Percentiles rank a stretch among this genome's conserved stretches.
These are phyloP conservation scores for Chaetomiaceae sp. DNA, from an alignment of 2,329 filamentous ascomycete species.

Conservation along the genomic window DNA sequence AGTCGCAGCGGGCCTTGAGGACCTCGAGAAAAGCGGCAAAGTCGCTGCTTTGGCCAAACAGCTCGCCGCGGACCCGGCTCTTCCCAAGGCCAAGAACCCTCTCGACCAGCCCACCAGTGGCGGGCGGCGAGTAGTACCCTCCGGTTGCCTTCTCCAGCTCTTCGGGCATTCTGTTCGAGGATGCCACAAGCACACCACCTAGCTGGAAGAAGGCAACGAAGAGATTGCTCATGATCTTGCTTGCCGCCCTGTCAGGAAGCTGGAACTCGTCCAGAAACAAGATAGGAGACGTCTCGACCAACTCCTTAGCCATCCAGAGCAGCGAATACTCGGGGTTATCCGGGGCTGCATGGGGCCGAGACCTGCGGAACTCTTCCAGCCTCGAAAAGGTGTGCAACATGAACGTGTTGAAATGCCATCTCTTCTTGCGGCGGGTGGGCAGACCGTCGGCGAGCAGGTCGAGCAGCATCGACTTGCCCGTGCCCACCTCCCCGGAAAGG, in stretches of 20 bases:
- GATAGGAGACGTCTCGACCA: conserved; percentile 70
- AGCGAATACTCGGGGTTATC: conserved; percentile 58
- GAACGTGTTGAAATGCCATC: conserved; percentile 83
- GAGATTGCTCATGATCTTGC: conserved; percentile 74
- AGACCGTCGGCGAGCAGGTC: conserved; percentile 75
- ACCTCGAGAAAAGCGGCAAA: conserved; percentile 74
- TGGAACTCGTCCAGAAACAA: conserved; percentile 82
- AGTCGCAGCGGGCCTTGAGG: conserved; percentile 70
- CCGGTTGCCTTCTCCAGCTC: conserved; percentile 73
- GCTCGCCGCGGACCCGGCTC: conserved; percentile 38
- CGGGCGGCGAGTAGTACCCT: conserved; percentile 58
- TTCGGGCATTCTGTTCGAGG: conserved; percentile 79
- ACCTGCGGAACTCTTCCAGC: conserved; percentile 60
- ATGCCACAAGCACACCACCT: conserved; percentile 74
- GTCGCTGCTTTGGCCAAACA: conserved; percentile 61
- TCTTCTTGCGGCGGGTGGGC: conserved; percentile 65
- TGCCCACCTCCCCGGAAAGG: conserved; percentile 76
- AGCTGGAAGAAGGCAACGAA: conserved; percentile 79
- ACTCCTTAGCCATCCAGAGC: conserved; percentile 69
- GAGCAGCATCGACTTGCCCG: conserved; percentile 80
- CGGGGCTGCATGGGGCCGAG: conserved; percentile 19
- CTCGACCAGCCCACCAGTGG: conserved; percentile 48
- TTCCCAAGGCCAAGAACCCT: conserved; percentile 43
- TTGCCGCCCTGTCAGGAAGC: conserved; percentile 70
- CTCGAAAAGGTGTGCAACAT: conserved; percentile 75